Evolutionary conservation across 768 basidiomycete species (phyloP), one percentile per base, ranked within the genome.

Genomic region (Boletus reticuloceps): DNA sequence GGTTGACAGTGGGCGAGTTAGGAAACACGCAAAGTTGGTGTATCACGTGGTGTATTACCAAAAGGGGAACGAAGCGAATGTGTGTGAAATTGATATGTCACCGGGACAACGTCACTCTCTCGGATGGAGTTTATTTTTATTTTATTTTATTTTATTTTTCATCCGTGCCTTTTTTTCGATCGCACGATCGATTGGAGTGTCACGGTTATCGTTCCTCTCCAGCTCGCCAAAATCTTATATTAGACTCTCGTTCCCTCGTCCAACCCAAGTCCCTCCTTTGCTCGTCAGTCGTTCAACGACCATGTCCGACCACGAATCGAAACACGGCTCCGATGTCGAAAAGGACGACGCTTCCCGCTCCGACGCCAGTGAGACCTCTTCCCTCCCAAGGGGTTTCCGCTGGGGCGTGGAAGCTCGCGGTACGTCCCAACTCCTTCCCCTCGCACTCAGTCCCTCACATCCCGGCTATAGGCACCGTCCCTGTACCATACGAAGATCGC

Each of bases 401-500:
- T 71, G 71, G 71, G 69, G 69, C n/a, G 59, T 72, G 6, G 69
- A 71, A 48, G 71, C 67, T 4, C 67, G 58, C 40, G 69, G 69
- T 69, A 3, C 31, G 64, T 46, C 45, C 13, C 1, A 10, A 5
- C 6, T 2, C n/a, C 0, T 48, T 13, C 20, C 4, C 10, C 1
- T 14, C 14, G 1, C 47, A 1, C 0, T 12, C 32, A 2, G 1
- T 8, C 39, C 19, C 36, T 52, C 56, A 55, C 44, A 34, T 27
- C 6, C 5, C 47, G 3, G 4, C 32, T 47, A 11, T 19, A 71
- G 84, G 85, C 0, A 85, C 82, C 22, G 67, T 77, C 19, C 86
- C 86, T 5, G 79, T 82, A 2, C 66, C 79, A 1, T 59, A 67
- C 2, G 78, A 78, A 27, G 72, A 80, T 41, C 78, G 85, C 44